These are phyloP conservation scores for Rubia peregrina DNA, from an alignment of 305 asterid species.

Conservation along the genomic window DNA sequence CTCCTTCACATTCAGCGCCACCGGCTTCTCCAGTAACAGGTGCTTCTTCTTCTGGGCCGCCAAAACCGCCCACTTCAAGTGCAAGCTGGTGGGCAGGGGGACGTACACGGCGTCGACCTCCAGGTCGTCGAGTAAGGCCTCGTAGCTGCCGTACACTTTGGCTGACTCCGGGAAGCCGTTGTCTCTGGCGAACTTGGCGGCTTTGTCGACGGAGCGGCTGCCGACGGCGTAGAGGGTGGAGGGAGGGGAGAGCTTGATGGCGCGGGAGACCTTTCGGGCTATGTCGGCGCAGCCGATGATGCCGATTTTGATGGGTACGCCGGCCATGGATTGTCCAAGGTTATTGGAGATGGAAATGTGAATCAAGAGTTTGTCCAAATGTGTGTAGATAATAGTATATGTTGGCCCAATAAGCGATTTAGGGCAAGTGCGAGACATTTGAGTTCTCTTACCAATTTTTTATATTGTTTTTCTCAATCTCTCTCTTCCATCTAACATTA, in stretches of 20 bases:
- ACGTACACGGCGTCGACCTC: slow-evolving; percentile 75
- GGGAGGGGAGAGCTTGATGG: slow-evolving; percentile 27
- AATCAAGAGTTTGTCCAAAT: background rate
- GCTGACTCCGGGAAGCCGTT: slow-evolving; percentile 29
- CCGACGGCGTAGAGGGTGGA: slow-evolving; percentile 32
- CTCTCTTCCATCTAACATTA: too few relatives aligned
- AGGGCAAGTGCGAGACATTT: too few relatives aligned
- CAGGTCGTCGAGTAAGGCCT: slow-evolving; percentile 61
- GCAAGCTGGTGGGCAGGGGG: slow-evolving; percentile 74
- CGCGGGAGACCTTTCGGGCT: slow-evolving; percentile 36
- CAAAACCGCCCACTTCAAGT: slow-evolving; percentile 65
- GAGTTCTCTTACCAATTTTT: too few relatives aligned
- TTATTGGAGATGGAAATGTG: background rate
- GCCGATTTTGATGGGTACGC: slow-evolving; percentile 23
- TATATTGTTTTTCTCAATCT: too few relatives aligned
- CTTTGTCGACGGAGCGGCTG: slow-evolving; percentile 38
- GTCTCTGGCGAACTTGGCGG: slow-evolving; percentile 26
- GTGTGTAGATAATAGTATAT: background rate
- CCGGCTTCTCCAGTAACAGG: slow-evolving; percentile 71
- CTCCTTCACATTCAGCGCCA: slow-evolving; percentile 53
- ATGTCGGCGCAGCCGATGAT: slow-evolving; percentile 37
- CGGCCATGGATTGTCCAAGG: slow-evolving; percentile 6
- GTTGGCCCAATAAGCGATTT: too few relatives aligned
- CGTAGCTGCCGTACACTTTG: slow-evolving; percentile 58
- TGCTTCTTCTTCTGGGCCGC: slow-evolving; percentile 81